These are phyloP conservation scores for Cryptosporidium muris DNA, from an alignment of 169 alveolate species.

Conservation along the genomic window DNA sequence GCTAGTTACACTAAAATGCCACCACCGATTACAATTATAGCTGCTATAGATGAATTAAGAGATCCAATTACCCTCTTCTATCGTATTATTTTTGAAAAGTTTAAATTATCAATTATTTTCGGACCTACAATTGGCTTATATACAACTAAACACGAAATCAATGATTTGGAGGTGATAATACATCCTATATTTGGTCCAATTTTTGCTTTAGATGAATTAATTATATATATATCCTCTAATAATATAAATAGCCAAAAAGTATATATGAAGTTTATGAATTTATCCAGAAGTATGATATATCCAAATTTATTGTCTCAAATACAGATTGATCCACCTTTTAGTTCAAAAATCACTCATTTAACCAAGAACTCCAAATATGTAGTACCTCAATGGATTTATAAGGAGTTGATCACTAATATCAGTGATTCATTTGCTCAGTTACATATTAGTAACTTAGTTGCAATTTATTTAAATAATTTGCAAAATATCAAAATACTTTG, in stretches of 20 bases:
- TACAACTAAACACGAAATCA: neutral
- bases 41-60: neutral
- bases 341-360: no score
- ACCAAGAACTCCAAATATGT: neutral
- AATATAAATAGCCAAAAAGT: neutral
- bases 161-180: neutral
- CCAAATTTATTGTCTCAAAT: neutral
- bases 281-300: neutral
- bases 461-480: no score
- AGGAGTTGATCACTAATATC: no score
- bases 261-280: neutral
- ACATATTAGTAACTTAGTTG: constrained; percentile 7
- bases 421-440: no score
- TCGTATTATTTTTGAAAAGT: neutral
- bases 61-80: constrained; percentile 19
- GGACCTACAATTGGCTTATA: neutral
- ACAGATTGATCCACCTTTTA: no score
- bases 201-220: constrained; percentile 3
- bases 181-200: constrained; percentile 17
- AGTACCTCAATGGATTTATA: constrained; percentile 4
- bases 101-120: constrained; percentile 29
- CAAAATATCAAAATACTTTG: constrained; percentile 6
- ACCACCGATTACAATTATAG: constrained; percentile 14
- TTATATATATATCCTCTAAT: neutral
- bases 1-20: constrained; percentile 14